phyloP scores from a whole-genome alignment of 257 asterid species.

The Cordia subcordata region DNA sequence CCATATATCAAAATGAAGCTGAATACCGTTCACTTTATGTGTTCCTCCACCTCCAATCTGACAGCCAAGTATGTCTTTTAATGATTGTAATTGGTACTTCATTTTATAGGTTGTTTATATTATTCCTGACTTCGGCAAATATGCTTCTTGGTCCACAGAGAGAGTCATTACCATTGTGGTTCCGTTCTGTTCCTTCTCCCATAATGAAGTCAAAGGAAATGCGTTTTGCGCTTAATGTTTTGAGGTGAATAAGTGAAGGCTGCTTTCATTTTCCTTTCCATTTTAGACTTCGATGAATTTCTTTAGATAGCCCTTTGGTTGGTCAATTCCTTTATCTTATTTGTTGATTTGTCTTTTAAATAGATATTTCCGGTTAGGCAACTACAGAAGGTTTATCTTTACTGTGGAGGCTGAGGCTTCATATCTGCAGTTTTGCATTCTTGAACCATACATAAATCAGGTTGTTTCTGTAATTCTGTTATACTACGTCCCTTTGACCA shows the following conservation, averaged over 20 bases:
- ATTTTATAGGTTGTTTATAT: background rate
- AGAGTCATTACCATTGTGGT: slow-evolving; percentile 75
- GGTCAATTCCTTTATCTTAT: slow-evolving; percentile 11
- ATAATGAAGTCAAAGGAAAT: slow-evolving; percentile 66
- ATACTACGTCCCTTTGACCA: slow-evolving; percentile 2
- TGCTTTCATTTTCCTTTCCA: background rate
- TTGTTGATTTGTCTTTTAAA: slow-evolving; percentile 1
- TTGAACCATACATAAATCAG: slow-evolving; percentile 79
- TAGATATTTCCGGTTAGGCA: slow-evolving; percentile 72
- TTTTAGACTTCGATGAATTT: background rate
- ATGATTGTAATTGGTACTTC: slow-evolving; percentile 10
- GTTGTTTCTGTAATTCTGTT: slow-evolving; percentile 23
- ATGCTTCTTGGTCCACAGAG: slow-evolving; percentile 37
- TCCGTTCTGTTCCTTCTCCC: slow-evolving; percentile 49
- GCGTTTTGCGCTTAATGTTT: slow-evolving; percentile 65
- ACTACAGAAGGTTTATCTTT: slow-evolving; percentile 60
- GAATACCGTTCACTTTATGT: slow-evolving; percentile 66
- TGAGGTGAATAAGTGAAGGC: slow-evolving; percentile 42
- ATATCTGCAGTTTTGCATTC: slow-evolving; percentile 68
- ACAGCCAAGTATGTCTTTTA: slow-evolving; percentile 41
- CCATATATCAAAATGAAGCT: slow-evolving; percentile 55
- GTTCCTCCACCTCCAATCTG: slow-evolving; percentile 78
- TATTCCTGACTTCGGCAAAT: background rate
- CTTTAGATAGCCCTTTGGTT: background rate
- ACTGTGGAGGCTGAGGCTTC: slow-evolving; percentile 72